These are phyloP conservation scores for Knufia petricola DNA, from an alignment of 2,329 filamentous ascomycete genomes.

Conservation along the genomic window DNA sequence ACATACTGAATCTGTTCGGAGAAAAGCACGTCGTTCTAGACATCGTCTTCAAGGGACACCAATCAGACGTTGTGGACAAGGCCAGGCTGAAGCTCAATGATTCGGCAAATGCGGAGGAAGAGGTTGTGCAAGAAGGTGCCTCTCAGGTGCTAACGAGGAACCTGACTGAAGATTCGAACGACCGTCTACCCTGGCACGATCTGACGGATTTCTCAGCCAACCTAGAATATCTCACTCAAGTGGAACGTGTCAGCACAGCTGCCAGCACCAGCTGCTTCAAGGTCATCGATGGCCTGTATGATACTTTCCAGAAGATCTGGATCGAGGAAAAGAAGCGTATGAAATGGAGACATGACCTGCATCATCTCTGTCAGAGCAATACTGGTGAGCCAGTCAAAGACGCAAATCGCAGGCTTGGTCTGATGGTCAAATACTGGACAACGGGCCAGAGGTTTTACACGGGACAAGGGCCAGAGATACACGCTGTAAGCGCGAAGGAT, in stretches of 20 bases:
- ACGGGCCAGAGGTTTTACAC: conserved; percentile 1
- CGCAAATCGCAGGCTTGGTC: conserved; percentile 30
- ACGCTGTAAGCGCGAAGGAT: conserved; percentile 17
- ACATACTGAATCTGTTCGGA: conserved; percentile 34
- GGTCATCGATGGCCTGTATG: conserved; percentile 35
- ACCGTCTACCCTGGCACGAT: conserved; percentile 27
- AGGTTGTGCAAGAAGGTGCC: conserved; percentile 32
- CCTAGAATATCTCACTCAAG: conserved; percentile 34
- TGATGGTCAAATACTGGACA: conserved; percentile 36
- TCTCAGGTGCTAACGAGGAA: conserved; percentile 35
- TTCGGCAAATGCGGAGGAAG: conserved; percentile 30
- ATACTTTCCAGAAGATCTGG: conserved; percentile 36
- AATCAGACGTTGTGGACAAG: conserved; percentile 32
- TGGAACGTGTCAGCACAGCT: conserved; percentile 32
- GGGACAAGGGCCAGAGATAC: conserved; percentile 25
- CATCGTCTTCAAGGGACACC: conserved; percentile 33
- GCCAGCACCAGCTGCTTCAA: conserved; percentile 39
- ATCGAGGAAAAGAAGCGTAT: conserved; percentile 30
- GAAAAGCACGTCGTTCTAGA: conserved; percentile 38
- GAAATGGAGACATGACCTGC: conserved; percentile 26
- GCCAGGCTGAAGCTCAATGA: conserved; percentile 36
- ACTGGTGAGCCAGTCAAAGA: conserved; percentile 36
- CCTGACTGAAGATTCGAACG: conserved; percentile 28
- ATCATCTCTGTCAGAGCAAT: conserved; percentile 33
- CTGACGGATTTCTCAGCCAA: conserved; percentile 34